Evolutionary conservation across 2,329 filamentous ascomycete genomes (phyloP), one percentile per base, ranked within the genome.

Genomic region (Aaosphaeria arxii): DNA sequence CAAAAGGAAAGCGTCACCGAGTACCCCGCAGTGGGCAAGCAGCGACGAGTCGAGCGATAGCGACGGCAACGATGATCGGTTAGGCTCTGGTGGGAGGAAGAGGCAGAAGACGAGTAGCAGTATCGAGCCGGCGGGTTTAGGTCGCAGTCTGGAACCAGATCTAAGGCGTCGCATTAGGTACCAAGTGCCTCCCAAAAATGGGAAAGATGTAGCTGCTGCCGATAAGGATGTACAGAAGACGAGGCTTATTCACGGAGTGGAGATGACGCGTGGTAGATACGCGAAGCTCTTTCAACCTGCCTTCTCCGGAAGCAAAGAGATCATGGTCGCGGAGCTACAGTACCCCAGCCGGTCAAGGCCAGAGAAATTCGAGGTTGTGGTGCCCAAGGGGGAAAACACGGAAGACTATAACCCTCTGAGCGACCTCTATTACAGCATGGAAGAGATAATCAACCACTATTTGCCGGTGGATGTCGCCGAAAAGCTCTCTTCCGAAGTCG

Each of bases 341-440:
- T 97, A 97, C 70, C 92, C 94, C 7, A 91, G 89, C 67, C 76
- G 79, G 52, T 81, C 83, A 47, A 78, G 79, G 43, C 80, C 81
- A 45, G 89, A 94, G 71, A 83, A 79, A 11, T 70, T 70, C 53
- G 64, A 67, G 43, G 57, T 56, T 11, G 63, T 63, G 6, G 48
- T 54, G 7, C 58, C 61, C 7, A 53, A 55, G 40, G 17, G 17
- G 17, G 17, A 24, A 24, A 63, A 65, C 41, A 30, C 53, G 11
- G 46, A 51, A 33, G 56, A 66, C 43, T 68, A 63, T 58, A 62
- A 83, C 63, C 88, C 88, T 42, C 86, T 87, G 54, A 89, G 95
- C 55, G 86, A 80, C 61, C 79, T 84, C 54, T 82, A 86, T 70
- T 85, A 82, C 69, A 79, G 77, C 35, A 78, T 89, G 43, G 79